Base-by-base conservation (phyloP, 2,329 filamentous ascomycete species). In the Cordyceps farinosa region DNA sequence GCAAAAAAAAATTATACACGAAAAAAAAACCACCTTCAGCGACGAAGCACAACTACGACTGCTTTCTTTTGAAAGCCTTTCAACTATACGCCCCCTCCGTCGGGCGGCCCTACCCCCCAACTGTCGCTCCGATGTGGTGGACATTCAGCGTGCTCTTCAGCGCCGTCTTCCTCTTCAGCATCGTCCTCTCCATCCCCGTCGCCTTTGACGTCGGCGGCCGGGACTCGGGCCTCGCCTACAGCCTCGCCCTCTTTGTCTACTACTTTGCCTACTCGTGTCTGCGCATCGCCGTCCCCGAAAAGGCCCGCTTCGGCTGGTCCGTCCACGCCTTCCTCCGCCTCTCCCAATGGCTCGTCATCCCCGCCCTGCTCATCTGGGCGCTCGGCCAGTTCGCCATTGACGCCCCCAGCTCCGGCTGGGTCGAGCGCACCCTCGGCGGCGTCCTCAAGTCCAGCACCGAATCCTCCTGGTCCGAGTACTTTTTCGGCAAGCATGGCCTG, bases 181-280 rank as follows among this genome's bases (percentile, higher is more conserved):
- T 97, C 76, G 88, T 98, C 73, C 90, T 98, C 74, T 97, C 92
- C 66, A 95, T 99, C 74, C 95, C 95, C 66, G 88, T 99, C 74
- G 91, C 94, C 72, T 98, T 98, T 80, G 95, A 99, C 85, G 94
- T 98, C 72, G 95, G 95, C 74, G 95, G 95, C 66, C 89, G 92
- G 72, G 93, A 95, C 70, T 96, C 92, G 73, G 95, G 95, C 65
- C 84, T 99, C 72, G 94, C 92, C 66, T 98, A 96, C 80, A 97
- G 92, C 73, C 85, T 98, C 61, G 87, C 90, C 54, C 86, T 98
- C 61, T 93, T 94, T 69, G 82, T 85, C 71, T 98, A 96, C 82
- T 98, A 98, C 80, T 89, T 97, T 75, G 78, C 91, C 75, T 92
- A 95, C 78, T 97, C 92, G 63, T 80, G 86, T 66, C 81, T 95